These are phyloP conservation scores for Xeromyces bisporus DNA, from an alignment of 495 filamentous ascomycete species.

Conservation along the genomic window DNA sequence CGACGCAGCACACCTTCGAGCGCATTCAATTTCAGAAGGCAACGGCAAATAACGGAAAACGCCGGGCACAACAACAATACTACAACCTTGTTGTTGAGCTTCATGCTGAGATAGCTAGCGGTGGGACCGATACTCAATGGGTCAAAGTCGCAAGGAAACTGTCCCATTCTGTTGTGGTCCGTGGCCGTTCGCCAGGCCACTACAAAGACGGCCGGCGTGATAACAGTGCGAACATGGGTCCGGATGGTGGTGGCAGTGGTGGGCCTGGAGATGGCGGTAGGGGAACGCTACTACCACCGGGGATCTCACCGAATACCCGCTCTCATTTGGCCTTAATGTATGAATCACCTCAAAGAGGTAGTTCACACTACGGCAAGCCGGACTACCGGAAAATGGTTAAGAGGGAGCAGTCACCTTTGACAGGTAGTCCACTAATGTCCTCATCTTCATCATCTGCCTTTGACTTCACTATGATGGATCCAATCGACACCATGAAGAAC, in stretches of 20 bases:
- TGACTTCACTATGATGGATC: conserved; percentile 25
- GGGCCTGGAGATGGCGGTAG: conserved; percentile 17
- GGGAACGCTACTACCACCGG: conserved; percentile 15
- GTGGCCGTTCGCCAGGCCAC: conserved; percentile 81
- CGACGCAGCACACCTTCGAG: conserved; percentile 53
- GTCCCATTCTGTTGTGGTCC: conserved; percentile 81
- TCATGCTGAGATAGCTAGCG: conserved; percentile 50
- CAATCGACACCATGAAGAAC: conserved; percentile 24
- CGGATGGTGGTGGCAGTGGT: conserved; percentile 40
- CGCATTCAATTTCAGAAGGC: conserved; percentile 94
- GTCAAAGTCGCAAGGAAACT: conserved; percentile 65
- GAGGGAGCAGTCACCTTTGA: conserved; percentile 22
- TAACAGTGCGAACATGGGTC: conserved; percentile 55
- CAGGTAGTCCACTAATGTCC: conserved; percentile 26
- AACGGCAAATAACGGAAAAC: conserved; percentile 90
- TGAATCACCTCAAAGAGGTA: conserved; percentile 18
- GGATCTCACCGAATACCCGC: conserved; percentile 17
- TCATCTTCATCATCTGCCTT: conserved; percentile 28
- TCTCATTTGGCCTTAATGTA: conserved; percentile 23
- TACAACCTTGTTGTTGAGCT: conserved; percentile 87
- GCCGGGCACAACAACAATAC: conserved; percentile 81
- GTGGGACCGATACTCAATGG: conserved; percentile 30
- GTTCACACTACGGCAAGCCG: conserved; percentile 18
- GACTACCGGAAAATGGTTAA: conserved; percentile 22
- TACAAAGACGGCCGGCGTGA: conserved; percentile 72